Percentiles rank a stretch among this genome's conserved stretches.
Conservation (phyloP, 371 early-diverging fungal genomes). For the Smittium culicis region DNA sequence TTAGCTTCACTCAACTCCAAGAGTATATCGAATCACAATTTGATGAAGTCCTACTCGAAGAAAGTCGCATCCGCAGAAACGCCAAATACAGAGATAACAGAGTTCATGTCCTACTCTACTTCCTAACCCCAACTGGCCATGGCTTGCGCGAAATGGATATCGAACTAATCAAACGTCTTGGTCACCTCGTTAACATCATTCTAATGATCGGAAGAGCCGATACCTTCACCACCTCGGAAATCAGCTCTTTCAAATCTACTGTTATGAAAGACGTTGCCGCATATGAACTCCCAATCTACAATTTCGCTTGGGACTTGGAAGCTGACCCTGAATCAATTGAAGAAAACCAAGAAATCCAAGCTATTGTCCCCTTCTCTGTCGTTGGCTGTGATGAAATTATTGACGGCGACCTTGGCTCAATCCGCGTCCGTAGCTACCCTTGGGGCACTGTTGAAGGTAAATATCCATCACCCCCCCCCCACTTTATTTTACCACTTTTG, state of each 20-base stretch:
- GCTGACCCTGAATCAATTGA: constrained; percentile 87
- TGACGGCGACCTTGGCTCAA: constrained; percentile 39
- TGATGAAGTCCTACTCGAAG: constrained; percentile 79
- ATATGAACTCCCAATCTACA: constrained; percentile 82
- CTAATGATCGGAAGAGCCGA: constrained; percentile 77
- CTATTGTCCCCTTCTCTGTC: constrained; percentile 87
- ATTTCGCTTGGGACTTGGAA: constrained; percentile 51
- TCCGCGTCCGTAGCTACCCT: constrained; percentile 95
- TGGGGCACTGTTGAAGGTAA: constrained; percentile 98
- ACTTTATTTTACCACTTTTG: constrained; percentile 39
- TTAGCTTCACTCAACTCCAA: constrained; percentile 47
- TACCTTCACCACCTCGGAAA: constrained; percentile 56
- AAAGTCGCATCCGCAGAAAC: constrained; percentile 86
- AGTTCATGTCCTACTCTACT: constrained; percentile 94
- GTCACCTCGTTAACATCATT: constrained; percentile 86
- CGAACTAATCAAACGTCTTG: constrained; percentile 86
- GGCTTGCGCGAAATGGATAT: constrained; percentile 92
- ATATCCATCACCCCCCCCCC: constrained; percentile 75
- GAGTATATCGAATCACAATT: constrained; percentile 84
- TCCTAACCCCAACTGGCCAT: constrained; percentile 95
- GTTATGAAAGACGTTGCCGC: constrained; percentile 85
- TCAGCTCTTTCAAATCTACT: constrained; percentile 69
- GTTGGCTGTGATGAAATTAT: constrained; percentile 87
- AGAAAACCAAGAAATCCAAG: constrained; percentile 85
- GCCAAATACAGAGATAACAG: constrained; percentile 91